A percentile compares a stretch with the other conserved stretches of the same genome.
These are phyloP conservation scores for Rhizophora apiculata DNA, from an alignment of 345 rosid genomes.

Conservation along the genomic window DNA sequence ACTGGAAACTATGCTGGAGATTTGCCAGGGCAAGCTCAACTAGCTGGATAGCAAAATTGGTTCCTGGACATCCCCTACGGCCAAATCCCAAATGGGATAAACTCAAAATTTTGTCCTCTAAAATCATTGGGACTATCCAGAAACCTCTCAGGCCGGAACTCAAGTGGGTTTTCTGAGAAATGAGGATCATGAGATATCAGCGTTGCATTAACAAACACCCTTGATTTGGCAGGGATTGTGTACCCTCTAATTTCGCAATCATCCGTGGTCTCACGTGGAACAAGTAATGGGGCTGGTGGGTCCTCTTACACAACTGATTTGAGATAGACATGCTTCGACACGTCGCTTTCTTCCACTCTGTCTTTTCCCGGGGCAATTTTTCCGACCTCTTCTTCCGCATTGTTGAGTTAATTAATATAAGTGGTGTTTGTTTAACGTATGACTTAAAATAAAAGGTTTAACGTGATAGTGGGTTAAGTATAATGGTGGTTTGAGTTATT, in stretches of 20 bases:
- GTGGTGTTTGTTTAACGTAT: too few species aligned
- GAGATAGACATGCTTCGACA: conserved; percentile 28
- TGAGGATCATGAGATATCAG: conserved; percentile 29
- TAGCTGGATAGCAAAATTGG: conserved; percentile 31
- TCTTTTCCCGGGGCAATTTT: conserved; percentile 18
- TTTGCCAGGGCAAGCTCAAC: conserved; percentile 47
- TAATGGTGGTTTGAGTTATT: too few species aligned
- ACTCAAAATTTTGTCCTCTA: conserved; percentile 46
- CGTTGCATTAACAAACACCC: conserved; percentile 28
- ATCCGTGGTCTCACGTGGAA: conserved; percentile 40
- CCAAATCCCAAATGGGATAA: conserved; percentile 58
- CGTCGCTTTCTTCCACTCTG: conserved; percentile 30
- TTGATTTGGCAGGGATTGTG: conserved; percentile 36
- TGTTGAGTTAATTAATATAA: too few species aligned
- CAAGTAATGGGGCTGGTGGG: conserved; percentile 32
- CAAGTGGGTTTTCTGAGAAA: conserved; percentile 32
- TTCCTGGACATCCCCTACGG: conserved; percentile 63
- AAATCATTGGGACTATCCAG: conserved; percentile 38
- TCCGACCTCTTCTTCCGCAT: conserved; percentile 35
- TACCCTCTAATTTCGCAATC: conserved; percentile 28
- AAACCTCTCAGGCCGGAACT: conserved; percentile 49
- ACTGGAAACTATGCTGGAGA: conserved; percentile 41
- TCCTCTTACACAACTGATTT: conserved; percentile 20
- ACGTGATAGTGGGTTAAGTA: too few species aligned
- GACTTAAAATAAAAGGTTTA: too few species aligned